A percentile compares a stretch with the other conserved stretches of the same genome.
These are phyloP conservation scores for Metarhizium humberi DNA, from an alignment of 2,329 filamentous ascomycete species.

Conservation along the genomic window DNA sequence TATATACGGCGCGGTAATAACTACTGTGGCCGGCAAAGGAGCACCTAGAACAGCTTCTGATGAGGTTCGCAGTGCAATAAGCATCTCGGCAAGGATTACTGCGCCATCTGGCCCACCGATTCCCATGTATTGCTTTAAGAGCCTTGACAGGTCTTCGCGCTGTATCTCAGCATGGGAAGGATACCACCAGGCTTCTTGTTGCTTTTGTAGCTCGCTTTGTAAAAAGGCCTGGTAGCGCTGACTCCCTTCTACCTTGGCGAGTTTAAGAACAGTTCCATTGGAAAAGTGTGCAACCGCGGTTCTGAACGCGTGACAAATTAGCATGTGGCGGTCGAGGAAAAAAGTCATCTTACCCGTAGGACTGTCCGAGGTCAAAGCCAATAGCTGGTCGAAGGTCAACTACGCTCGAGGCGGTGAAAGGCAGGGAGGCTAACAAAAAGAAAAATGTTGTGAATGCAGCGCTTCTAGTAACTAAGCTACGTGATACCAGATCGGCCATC, in stretches of 20 bases:
- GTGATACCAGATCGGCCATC: no score
- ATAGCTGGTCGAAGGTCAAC: not conserved
- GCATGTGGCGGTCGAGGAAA: not conserved
- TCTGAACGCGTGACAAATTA: not conserved
- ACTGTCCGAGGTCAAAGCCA: not conserved
- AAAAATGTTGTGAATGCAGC: no score
- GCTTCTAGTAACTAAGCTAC: no score
- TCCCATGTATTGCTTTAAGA: no score
- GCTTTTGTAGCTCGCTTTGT: not conserved
- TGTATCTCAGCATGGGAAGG: not conserved
- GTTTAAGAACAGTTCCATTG: not conserved
- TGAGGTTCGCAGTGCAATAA: not conserved
- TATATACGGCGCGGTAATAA: not conserved
- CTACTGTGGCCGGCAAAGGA: not conserved
- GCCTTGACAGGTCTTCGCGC: not conserved
- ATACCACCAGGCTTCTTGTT: not conserved
- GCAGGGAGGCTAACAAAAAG: no score
- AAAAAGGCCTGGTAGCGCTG: not conserved
- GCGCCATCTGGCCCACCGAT: not conserved
- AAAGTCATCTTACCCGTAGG: not conserved
- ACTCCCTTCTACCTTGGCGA: not conserved
- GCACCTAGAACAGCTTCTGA: not conserved
- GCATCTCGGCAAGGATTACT: not conserved
- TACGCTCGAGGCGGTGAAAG: no score
- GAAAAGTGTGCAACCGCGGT: not conserved